Conservation (phyloP, 768 basidiomycete genomes). For the Gautieria morchelliformis region DNA sequence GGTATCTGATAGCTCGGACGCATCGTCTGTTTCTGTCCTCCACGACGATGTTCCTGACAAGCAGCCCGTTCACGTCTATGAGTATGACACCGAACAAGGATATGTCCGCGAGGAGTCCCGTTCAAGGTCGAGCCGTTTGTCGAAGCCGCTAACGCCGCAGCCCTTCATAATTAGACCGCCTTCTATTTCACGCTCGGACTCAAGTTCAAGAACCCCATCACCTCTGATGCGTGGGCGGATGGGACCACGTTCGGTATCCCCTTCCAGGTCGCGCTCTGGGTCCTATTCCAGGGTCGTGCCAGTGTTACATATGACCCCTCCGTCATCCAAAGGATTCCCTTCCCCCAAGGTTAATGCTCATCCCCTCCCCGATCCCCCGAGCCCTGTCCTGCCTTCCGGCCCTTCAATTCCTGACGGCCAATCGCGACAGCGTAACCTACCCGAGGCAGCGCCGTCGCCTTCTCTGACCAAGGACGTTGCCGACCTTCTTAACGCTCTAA, state of each 20-base stretch:
- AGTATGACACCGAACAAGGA: conserved; percentile 22
- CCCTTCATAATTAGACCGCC: too few relatives aligned
- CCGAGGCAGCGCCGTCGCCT: conserved; percentile 19
- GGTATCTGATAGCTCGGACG: conserved; percentile 18
- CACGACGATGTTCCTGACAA: conserved; percentile 39
- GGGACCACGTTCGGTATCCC: background rate
- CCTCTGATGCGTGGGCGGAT: background rate
- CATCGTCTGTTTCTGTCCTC: conserved; percentile 33
- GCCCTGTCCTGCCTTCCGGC: conserved; percentile 19
- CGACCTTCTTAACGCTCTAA: conserved; percentile 45
- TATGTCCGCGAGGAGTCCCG: background rate
- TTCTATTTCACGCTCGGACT: too few relatives aligned
- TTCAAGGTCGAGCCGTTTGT: background rate
- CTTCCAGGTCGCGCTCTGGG: background rate
- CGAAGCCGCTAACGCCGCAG: too few relatives aligned
- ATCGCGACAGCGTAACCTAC: conserved; percentile 19
- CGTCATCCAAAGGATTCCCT: too few relatives aligned
- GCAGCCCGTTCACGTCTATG: conserved; percentile 52
- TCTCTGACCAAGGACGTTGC: conserved; percentile 61
- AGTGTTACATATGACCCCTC: background rate
- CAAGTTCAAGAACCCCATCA: too few relatives aligned
- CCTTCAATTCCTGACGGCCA: conserved; percentile 36
- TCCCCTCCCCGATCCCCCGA: conserved; percentile 16
- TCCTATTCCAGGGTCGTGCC: background rate
- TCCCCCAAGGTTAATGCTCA: too few relatives aligned